phyloP scores from a whole-genome alignment of 257 asterid species.

The Verbascum thapsus region DNA sequence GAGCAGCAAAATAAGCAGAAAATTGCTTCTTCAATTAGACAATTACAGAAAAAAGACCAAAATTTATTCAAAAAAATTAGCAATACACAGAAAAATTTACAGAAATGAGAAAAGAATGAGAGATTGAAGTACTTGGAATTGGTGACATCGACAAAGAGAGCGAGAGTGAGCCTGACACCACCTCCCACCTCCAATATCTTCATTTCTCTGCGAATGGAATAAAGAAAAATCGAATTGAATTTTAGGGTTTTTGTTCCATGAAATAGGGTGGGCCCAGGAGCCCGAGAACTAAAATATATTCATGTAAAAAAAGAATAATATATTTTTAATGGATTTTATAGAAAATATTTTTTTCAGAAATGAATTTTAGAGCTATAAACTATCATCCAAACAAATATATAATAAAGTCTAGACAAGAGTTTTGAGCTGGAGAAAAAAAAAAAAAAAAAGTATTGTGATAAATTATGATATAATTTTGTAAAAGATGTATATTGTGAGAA shows the following conservation, averaged over 20 bases:
- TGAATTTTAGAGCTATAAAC: too few species aligned
- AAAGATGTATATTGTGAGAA: too few species aligned
- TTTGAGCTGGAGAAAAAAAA: too few species aligned
- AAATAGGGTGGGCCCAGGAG: too few species aligned
- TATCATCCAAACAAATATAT: too few species aligned
- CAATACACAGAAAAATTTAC: not conserved
- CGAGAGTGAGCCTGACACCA: conserved; percentile 64
- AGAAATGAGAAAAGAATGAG: conserved; percentile 11
- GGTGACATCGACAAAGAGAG: conserved; percentile 78
- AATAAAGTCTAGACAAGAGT: too few species aligned
- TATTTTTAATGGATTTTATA: too few species aligned
- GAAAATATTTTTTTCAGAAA: too few species aligned
- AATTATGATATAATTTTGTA: too few species aligned
- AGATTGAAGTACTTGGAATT: conserved; percentile 94
- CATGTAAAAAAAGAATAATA: too few species aligned
- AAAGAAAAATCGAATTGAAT: not conserved
- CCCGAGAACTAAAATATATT: too few species aligned
- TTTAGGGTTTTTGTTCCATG: not conserved
- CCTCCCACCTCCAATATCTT: conserved; percentile 66
- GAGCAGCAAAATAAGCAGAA: not conserved
- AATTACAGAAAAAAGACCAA: not conserved
- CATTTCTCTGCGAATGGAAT: conserved; percentile 40
- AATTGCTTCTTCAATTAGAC: not conserved
- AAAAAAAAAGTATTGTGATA: too few species aligned
- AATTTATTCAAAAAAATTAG: not conserved